Conservation (phyloP, 2,329 filamentous ascomycete species). For the Pseudocercospora fuligena region DNA sequence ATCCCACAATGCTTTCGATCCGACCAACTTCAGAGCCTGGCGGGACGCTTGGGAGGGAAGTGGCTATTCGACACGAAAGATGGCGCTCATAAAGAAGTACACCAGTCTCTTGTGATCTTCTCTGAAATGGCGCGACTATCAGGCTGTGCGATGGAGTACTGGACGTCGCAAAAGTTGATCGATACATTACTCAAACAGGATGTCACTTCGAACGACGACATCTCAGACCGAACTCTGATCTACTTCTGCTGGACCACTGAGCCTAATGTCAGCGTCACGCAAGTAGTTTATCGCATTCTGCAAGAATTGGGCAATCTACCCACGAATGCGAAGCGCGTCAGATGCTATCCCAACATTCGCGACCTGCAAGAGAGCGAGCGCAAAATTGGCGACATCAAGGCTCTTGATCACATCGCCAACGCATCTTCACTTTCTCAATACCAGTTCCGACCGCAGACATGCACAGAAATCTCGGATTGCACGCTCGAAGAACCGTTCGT, state of each 20-base stretch:
- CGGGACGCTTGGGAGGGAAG: background rate
- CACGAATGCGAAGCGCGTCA: background rate
- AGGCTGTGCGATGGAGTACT: conserved; percentile 2
- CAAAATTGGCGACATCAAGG: conserved; percentile 18
- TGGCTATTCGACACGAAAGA: conserved; percentile 6
- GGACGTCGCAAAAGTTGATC: conserved; percentile 4
- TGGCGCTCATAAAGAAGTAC: conserved; percentile 3
- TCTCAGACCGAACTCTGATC: conserved; percentile 6
- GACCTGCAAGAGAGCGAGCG: conserved; percentile 16
- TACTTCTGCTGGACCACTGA: conserved; percentile 9
- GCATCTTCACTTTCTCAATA: background rate
- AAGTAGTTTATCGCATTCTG: background rate
- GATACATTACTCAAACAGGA: background rate
- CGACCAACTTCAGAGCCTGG: background rate
- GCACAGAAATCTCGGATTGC: background rate
- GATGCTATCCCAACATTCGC: conserved; percentile 13
- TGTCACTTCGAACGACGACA: background rate
- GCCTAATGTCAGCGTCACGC: background rate
- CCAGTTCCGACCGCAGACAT: conserved; percentile 16
- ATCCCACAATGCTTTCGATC: conserved; percentile 9
- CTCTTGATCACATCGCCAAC: conserved; percentile 8
- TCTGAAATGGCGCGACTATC: conserved; percentile 6
- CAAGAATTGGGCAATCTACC: background rate
- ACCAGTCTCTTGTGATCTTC: conserved; percentile 11
- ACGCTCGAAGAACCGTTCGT: conserved; percentile 3